Evolutionary conservation across 345 rosid genomes (phyloP).

Genomic region (Gossypium rotundifolium): DNA sequence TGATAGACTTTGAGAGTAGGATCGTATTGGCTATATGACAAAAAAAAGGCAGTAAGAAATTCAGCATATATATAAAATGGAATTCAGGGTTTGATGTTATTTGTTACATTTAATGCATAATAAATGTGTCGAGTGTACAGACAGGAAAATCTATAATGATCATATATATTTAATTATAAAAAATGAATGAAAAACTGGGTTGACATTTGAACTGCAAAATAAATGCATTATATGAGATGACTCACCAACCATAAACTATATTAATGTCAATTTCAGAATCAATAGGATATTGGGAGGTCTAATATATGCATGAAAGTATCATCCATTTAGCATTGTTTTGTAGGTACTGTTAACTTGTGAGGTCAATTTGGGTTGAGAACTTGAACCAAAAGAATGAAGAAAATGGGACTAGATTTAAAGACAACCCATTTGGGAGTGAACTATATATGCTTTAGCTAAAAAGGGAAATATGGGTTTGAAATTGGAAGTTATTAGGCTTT

Average conservation of each 20-base stretch:
- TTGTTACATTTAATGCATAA: too few species aligned
- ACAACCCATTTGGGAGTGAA: neutral
- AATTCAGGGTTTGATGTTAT: too few species aligned
- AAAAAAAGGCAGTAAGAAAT: neutral
- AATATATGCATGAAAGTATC: neutral
- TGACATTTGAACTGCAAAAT: constrained; percentile 6
- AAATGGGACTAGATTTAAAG: too few species aligned
- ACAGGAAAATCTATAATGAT: neutral
- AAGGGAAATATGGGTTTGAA: neutral
- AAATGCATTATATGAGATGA: neutral
- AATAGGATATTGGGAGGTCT: neutral
- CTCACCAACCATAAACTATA: neutral
- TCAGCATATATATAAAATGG: neutral
- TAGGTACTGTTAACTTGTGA: too few species aligned
- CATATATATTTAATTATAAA: neutral
- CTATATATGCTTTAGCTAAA: too few species aligned
- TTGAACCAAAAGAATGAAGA: too few species aligned
- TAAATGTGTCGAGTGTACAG: too few species aligned
- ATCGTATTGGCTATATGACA: neutral
- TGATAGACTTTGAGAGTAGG: neutral
- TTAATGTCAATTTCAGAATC: neutral
- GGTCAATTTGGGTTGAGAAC: too few species aligned
- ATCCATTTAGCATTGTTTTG: too few species aligned
- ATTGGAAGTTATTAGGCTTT: neutral
- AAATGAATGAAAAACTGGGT: neutral